Evolutionary conservation across 2,329 filamentous ascomycete species (phyloP).

Genomic region (Dendrostoma leiphaemia): DNA sequence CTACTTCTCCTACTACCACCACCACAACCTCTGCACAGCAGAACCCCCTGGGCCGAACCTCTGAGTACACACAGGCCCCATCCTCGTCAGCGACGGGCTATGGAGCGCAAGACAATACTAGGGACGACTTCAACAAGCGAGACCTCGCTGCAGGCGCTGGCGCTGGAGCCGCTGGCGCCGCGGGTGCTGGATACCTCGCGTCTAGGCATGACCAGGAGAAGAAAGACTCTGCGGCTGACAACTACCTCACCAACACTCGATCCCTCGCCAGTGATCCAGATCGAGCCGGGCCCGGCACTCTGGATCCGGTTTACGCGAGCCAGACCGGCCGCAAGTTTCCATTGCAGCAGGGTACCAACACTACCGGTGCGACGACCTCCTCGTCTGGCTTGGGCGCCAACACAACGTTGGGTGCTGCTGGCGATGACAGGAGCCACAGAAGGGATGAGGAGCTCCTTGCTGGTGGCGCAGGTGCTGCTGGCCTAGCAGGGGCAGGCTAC

Average conservation of each 20-base stretch:
- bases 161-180: not conserved
- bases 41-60: not conserved
- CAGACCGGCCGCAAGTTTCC: not conserved
- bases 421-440: no score
- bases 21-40: not conserved
- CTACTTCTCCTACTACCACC: not conserved
- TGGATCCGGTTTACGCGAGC: not conserved
- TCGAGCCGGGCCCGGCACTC: not conserved
- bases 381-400: not conserved
- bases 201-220: no score
- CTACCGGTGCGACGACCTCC: not conserved
- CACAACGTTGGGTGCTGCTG: no score
- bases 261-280: not conserved
- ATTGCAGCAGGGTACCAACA: not conserved
- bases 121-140: not conserved
- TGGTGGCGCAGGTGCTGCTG: not conserved
- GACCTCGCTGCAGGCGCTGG: not conserved
- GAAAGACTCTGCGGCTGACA: not conserved
- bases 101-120: not conserved
- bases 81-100: not conserved
- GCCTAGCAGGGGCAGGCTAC: not conserved
- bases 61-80: not conserved
- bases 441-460: no score
- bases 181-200: conserved; percentile 3
- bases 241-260: not conserved